Evolutionary conservation across 305 asterid genomes (phyloP).

Genomic region (Rubia occidens): DNA sequence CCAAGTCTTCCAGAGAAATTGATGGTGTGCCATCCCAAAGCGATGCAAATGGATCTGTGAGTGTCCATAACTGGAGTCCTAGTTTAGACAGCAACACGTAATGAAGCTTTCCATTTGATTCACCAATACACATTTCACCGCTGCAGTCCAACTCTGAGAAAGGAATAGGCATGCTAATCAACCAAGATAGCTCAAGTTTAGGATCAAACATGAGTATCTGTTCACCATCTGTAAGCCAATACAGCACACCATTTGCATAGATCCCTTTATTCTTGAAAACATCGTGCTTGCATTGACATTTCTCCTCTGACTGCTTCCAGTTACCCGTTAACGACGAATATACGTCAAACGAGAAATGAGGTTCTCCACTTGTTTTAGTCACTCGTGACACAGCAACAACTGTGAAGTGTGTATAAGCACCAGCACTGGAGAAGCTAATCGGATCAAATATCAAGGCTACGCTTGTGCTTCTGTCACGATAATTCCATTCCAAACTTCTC

Average conservation of each 20-base stretch:
- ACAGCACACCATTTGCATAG: constrained; percentile 31
- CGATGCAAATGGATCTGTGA: constrained; percentile 34
- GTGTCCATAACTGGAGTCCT: constrained; percentile 56
- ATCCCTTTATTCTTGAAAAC: constrained; percentile 38
- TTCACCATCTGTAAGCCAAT: constrained; percentile 53
- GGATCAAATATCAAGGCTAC: constrained; percentile 48
- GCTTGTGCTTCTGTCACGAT: constrained; percentile 25
- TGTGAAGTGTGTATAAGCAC: constrained; percentile 31
- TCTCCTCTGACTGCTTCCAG: constrained; percentile 42
- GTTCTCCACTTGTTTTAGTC: constrained; percentile 19
- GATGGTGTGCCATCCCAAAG: constrained; percentile 36
- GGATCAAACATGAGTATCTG: constrained; percentile 52
- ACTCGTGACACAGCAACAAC: constrained; percentile 31
- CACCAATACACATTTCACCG: constrained; percentile 58
- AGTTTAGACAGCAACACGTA: constrained; percentile 36
- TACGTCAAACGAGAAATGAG: constrained; percentile 29
- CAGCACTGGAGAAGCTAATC: constrained; percentile 10
- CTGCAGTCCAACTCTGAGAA: constrained; percentile 13
- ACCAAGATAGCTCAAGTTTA: constrained; percentile 33
- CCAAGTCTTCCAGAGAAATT: constrained; percentile 32
- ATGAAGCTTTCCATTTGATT: constrained; percentile 34
- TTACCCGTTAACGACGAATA: constrained; percentile 36
- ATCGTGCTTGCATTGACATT: constrained; percentile 23
- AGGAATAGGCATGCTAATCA: constrained; percentile 42
- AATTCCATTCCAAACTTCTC: constrained; percentile 37